Base-by-base conservation (phyloP, 352 stramenopile species). In the Thalassiosira exigua region DNA sequence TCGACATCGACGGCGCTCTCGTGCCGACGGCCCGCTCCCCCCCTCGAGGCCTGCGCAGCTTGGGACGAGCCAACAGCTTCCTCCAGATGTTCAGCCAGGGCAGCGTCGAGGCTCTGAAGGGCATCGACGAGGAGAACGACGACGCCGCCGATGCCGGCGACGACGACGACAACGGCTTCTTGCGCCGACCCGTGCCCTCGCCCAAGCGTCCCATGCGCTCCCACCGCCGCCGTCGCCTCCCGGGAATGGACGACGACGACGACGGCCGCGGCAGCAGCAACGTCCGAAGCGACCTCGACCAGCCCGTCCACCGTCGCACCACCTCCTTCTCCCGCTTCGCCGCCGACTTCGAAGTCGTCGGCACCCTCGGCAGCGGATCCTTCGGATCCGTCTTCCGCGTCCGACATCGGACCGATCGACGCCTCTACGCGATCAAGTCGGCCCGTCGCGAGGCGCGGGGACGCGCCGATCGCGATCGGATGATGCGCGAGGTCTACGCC, bases 401-500 rank as follows among this genome's bases (percentile, higher is more conserved):
- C n/a, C 54, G 89, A n/a, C 90, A 79, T 24, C 70, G 87, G 1
- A 77, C 94, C n/a, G 91, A 95, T 84, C 86, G 87, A 9, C 90
- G 87, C 36, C 73, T 91, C 39, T 95, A 95, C 75, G 91, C 91
- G 17, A 91, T 95, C 30, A 95, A 95, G 73, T 85, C 80, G 14
- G 75, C 78, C 3, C 83, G 90, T 39, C 68, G 87, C 9, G 67
- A 81, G 24, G 80, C 81, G 17, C 90, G 90, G 44, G 90, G 91
- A 17, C 39, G 58, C 19, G 53, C 81, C 0, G 89, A 94, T 69
- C 67, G 83, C 21, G 79, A 94, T 67, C 79, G 81, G 0, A 94
- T 93, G 87, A 84, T 95, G 1, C 88, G 92, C 71, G 91, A 95
- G 73, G 91, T 94, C 3, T 94, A 91, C 73, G 91, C 91, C 3